Percentiles rank a stretch among this genome's conserved stretches.
phyloP scores from a whole-genome alignment of 257 asterid genomes.

The Plantago ovata region DNA sequence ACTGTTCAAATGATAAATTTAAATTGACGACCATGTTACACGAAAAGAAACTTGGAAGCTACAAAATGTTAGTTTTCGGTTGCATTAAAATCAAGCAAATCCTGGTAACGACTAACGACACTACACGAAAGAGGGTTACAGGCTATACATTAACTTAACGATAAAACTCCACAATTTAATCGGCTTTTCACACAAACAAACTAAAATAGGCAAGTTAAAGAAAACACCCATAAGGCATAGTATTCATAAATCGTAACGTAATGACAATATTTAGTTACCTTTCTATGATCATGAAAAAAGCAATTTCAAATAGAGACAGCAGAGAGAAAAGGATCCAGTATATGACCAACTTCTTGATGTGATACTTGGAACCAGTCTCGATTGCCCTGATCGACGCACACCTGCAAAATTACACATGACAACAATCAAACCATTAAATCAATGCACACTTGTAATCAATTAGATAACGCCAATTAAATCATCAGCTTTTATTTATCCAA shows the following conservation, averaged over 20 bases:
- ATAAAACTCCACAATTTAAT: not conserved
- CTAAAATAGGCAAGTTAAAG: no score
- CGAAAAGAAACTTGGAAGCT: no score
- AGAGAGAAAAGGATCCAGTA: constrained; percentile 39
- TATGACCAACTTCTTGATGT: constrained; percentile 38
- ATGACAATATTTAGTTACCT: constrained; percentile 25
- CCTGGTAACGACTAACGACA: no score
- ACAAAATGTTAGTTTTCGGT: no score
- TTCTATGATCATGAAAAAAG: constrained; percentile 23
- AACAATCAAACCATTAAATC: not conserved
- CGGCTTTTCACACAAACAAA: not conserved
- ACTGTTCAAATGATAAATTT: no score
- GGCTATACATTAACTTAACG: not conserved
- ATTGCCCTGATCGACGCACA: constrained; percentile 44
- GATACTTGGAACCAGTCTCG: constrained; percentile 30
- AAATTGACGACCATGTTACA: no score
- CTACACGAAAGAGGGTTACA: no score
- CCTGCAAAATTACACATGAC: constrained; percentile 22
- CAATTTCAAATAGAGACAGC: constrained; percentile 34
- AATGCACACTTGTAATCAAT: not conserved
- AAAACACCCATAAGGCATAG: not conserved
- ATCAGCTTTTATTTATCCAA: not conserved
- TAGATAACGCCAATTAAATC: not conserved
- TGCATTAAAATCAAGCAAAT: no score
- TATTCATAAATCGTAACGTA: no score